Evolutionary conservation across 2,329 filamentous ascomycete species (phyloP).

Genomic region (Colletotrichum plurivorum): DNA sequence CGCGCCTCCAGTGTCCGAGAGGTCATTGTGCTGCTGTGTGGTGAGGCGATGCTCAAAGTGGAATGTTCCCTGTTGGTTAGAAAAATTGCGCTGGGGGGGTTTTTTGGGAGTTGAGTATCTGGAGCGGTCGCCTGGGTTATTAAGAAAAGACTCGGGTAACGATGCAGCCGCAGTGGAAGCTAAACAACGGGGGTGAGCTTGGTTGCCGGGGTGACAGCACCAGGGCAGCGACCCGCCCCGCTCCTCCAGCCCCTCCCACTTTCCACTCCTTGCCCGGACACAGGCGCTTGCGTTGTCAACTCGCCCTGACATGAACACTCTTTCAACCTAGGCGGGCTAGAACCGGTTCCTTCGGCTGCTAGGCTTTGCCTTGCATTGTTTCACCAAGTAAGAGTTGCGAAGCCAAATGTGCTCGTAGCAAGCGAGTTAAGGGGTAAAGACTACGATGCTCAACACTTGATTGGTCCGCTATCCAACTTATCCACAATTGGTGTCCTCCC

Average conservation of each 20-base stretch:
- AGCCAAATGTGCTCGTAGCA: no score
- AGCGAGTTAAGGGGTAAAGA: no score
- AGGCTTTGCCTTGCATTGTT: background rate
- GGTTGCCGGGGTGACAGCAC: slow-evolving; percentile 38
- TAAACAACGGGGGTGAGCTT: slow-evolving; percentile 33
- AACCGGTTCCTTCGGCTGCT: background rate
- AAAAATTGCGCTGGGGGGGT: slow-evolving; percentile 24
- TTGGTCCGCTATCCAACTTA: no score
- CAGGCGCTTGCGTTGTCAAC: slow-evolving; percentile 32
- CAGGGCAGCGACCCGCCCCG: slow-evolving; percentile 38
- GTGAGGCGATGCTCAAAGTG: slow-evolving; percentile 24
- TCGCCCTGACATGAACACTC: slow-evolving; percentile 17
- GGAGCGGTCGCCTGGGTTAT: slow-evolving; percentile 25
- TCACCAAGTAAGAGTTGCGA: background rate
- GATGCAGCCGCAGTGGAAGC: slow-evolving; percentile 31
- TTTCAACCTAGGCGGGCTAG: background rate
- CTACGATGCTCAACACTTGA: no score
- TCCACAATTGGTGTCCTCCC: no score
- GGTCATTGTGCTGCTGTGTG: slow-evolving; percentile 68
- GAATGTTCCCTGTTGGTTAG: slow-evolving; percentile 39
- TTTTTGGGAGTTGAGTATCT: slow-evolving; percentile 12
- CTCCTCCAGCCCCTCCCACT: slow-evolving; percentile 33
- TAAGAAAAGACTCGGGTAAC: slow-evolving; percentile 33
- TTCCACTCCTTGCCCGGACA: slow-evolving; percentile 20
- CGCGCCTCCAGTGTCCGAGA: slow-evolving; percentile 85